Percentiles rank a stretch among this genome's conserved stretches.
These are phyloP conservation scores for Rhynchospora breviuscula DNA, from an alignment of 176 grass and related monocot species.

Conservation along the genomic window DNA sequence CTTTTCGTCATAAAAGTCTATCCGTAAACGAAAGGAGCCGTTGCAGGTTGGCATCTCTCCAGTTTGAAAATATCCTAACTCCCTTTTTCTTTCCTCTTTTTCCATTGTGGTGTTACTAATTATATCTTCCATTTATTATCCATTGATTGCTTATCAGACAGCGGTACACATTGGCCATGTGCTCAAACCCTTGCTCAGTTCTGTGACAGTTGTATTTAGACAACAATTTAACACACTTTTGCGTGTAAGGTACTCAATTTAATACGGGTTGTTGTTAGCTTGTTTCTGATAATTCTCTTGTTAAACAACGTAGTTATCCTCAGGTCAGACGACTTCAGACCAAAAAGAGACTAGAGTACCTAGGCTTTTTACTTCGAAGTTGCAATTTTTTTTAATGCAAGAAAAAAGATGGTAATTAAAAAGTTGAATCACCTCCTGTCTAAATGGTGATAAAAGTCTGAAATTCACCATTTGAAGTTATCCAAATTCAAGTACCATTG, in stretches of 20 bases:
- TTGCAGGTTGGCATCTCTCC: background rate
- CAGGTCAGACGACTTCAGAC: background rate
- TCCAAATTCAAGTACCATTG: background rate
- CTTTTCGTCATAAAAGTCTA: background rate
- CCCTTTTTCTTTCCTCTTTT: background rate
- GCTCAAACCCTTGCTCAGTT: background rate
- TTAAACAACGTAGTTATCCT: background rate
- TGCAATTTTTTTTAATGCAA: background rate
- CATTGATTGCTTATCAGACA: constrained; percentile 9
- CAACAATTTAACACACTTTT: constrained; percentile 9
- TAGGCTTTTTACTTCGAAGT: background rate
- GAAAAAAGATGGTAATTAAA: background rate
- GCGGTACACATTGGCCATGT: constrained; percentile 1
- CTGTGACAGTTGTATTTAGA: constrained; percentile 8
- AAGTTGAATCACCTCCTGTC: too few species aligned
- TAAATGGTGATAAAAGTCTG: background rate
- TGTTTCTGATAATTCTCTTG: background rate
- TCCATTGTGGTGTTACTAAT: background rate
- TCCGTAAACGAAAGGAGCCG: constrained; percentile 5
- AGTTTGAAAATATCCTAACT: background rate
- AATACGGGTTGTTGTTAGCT: background rate
- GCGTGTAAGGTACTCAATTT: background rate
- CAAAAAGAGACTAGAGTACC: background rate
- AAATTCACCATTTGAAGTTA: background rate
- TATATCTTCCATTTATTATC: background rate